Evolutionary conservation across 805 yeast genomes (phyloP).

Genomic region (Wickerhamomyces kurtzmanii): DNA sequence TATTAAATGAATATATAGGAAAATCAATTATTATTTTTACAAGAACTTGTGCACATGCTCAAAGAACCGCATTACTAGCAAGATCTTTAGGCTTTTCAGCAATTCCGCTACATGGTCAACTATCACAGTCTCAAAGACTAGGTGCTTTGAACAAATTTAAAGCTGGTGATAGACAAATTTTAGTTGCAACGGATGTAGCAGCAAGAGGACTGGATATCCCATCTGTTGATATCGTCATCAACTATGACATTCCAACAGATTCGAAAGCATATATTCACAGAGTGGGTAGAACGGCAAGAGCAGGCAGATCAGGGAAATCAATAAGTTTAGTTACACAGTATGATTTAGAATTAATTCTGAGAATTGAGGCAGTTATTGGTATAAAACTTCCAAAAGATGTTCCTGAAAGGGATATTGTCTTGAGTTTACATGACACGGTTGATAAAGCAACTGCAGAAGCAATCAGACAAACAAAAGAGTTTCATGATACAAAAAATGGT

Average conservation of each 20-base stretch:
- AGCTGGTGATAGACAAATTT: conserved; percentile 55
- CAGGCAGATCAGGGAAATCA: conserved; percentile 84
- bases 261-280: conserved; percentile 79
- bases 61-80: conserved; percentile 75
- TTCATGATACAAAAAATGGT: conserved; percentile 14
- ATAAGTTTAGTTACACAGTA: conserved; percentile 88
- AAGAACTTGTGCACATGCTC: conserved; percentile 92
- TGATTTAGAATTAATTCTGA: conserved; percentile 77
- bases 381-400: conserved; percentile 79
- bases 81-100: conserved; percentile 80
- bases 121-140: conserved; percentile 74
- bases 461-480: conserved; percentile 32
- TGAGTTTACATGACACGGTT: conserved; percentile 74
- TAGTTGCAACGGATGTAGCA: conserved; percentile 83
- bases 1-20: conserved; percentile 75
- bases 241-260: conserved; percentile 76
- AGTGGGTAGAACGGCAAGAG: conserved; percentile 95
- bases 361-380: conserved; percentile 82
- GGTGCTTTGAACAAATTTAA: conserved; percentile 77
- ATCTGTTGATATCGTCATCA: conserved; percentile 64
- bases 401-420: conserved; percentile 67
- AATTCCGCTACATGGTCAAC: conserved; percentile 90
- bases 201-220: conserved; percentile 86
- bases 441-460: conserved; percentile 91
- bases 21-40: conserved; percentile 86